phyloP scores from a whole-genome alignment of 78 protist species.

The Mastigamoeba balamuthi region DNA sequence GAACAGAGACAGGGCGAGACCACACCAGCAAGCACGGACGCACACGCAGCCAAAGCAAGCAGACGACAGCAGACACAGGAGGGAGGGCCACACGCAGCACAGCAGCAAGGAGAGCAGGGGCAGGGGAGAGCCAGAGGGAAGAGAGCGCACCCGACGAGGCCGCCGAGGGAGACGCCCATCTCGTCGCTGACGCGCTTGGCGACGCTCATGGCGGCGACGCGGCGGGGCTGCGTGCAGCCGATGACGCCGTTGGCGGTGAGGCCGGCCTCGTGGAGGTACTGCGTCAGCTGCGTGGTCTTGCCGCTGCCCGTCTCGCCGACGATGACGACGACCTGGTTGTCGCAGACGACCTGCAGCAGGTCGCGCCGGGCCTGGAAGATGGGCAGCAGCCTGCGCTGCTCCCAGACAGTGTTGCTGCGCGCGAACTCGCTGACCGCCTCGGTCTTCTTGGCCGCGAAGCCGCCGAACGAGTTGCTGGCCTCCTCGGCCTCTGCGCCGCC shows the following conservation, averaged over 20 bases:
- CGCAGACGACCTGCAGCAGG: conserved; percentile 71
- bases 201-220: conserved; percentile 95
- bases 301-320: conserved; percentile 98
- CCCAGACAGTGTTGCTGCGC: conserved; percentile 50
- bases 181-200: conserved; percentile 94
- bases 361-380: conserved; percentile 61
- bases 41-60: no score
- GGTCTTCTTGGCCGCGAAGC: not conserved
- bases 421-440: conserved; percentile 73
- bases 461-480: conserved; percentile 10
- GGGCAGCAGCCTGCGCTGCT: conserved; percentile 93
- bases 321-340: conserved; percentile 68
- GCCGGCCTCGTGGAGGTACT: conserved; percentile 90
- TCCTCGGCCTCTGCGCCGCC: conserved; percentile 66
- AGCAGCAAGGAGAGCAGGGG: no score
- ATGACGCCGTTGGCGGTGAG: conserved; percentile 64
- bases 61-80: no score
- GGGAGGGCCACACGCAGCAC: no score
- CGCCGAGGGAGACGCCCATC: conserved; percentile 60
- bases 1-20: no score
- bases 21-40: no score
- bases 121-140: no score
- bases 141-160: conserved; percentile 63
- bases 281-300: conserved; percentile 95
- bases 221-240: conserved; percentile 96